A percentile compares a stretch with the other conserved stretches of the same genome.
Conservation (phyloP, 768 basidiomycete genomes). For the Leccinum uliginosum region DNA sequence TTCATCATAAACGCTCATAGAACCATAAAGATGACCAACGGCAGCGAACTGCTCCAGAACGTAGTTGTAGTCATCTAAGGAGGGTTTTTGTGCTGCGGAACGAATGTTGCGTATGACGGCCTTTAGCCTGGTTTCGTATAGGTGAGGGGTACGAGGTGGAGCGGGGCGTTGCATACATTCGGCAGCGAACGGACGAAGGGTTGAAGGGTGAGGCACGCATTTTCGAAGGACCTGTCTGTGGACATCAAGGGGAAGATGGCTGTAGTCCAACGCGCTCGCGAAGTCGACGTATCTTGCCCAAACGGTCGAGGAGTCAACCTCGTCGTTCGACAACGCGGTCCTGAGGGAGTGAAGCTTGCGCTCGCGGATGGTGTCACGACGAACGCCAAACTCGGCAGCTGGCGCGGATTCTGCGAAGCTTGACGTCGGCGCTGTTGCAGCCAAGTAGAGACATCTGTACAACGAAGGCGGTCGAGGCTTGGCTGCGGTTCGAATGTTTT, state of each 20-base stretch:
- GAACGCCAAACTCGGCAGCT: constrained; percentile 1
- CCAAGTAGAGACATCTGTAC: constrained; percentile 7
- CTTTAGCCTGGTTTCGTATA: constrained; percentile 65
- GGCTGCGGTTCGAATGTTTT: constrained; percentile 13
- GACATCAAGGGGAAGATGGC: constrained; percentile 54
- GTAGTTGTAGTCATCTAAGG: constrained; percentile 68
- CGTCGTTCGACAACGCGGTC: constrained; percentile 28
- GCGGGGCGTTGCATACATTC: constrained; percentile 38
- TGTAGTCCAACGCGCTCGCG: constrained; percentile 43
- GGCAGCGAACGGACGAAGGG: constrained; percentile 43
- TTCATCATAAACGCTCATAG: constrained; percentile 58
- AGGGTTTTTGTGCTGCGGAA: constrained; percentile 37
- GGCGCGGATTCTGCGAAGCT: constrained; percentile 2
- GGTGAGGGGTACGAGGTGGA: constrained; percentile 38
- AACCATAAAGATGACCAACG: constrained; percentile 63
- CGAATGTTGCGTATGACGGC: constrained; percentile 69
- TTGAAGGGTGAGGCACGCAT: constrained; percentile 48
- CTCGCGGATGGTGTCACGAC: constrained; percentile 13
- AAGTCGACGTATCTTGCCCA: constrained; percentile 65
- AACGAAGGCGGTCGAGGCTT: constrained; percentile 6
- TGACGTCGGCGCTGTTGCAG: constrained; percentile 8
- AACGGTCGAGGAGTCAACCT: constrained; percentile 43
- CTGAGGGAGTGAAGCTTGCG: constrained; percentile 28
- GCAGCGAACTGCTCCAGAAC: constrained; percentile 73
- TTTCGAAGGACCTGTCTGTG: constrained; percentile 69